Conservation (phyloP, 2,329 filamentous ascomycete species). For the Penicillium janthinellum region DNA sequence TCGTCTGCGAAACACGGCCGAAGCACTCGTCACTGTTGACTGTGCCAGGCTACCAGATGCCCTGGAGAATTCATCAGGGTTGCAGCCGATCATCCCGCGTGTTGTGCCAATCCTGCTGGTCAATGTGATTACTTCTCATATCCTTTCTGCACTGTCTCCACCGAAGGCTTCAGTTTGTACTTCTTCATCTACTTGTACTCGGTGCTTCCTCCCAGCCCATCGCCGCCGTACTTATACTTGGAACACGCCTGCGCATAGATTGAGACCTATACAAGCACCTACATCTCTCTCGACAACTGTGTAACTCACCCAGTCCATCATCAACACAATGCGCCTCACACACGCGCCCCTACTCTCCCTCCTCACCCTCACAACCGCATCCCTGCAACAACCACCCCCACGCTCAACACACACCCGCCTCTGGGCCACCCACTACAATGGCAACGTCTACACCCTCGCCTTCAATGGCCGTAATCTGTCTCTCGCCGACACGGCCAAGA, state of each 20-base stretch:
- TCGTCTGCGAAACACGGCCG: conserved; percentile 3
- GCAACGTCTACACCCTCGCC: conserved; percentile 25
- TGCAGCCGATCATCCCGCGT: conserved; percentile 11
- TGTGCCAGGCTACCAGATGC: not conserved
- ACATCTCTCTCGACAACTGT: not conserved
- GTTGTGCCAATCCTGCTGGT: not conserved
- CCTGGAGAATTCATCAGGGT: not conserved
- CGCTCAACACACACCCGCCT: conserved; percentile 11
- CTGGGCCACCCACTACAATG: conserved; percentile 28
- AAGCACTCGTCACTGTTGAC: conserved; percentile 1
- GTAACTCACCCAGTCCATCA: not conserved
- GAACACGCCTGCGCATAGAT: not conserved
- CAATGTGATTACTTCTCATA: not conserved
- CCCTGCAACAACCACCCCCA: not conserved
- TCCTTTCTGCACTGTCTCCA: not conserved
- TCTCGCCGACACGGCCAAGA: conserved; percentile 27
- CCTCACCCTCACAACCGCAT: conserved; percentile 2
- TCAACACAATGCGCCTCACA: conserved; percentile 15
- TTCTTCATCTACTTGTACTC: not conserved
- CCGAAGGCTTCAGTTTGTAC: not conserved
- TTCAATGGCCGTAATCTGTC: conserved; percentile 23
- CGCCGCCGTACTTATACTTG: no score
- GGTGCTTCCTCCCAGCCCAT: no score
- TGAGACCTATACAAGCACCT: not conserved
- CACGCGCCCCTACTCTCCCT: conserved; percentile 10